A percentile compares a stretch with the other conserved stretches of the same genome.
These are phyloP conservation scores for Thraustochytrium sp. DNA, from an alignment of 352 stramenopile species.

Conservation along the genomic window DNA sequence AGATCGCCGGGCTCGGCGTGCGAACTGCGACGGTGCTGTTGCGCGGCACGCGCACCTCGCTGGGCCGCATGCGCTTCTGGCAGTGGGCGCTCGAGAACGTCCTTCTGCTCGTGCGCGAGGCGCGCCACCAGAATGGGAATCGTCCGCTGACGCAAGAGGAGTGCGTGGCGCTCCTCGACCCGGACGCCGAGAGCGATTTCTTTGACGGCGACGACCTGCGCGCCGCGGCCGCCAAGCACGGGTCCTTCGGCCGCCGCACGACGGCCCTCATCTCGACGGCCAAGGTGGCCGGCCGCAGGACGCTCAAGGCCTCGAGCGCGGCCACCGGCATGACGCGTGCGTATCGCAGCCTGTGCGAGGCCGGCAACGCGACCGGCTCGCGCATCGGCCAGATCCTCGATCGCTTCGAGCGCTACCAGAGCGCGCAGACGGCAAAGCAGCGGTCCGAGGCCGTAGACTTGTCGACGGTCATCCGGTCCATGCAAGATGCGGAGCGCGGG, in stretches of 20 bases:
- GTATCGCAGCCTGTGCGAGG: background rate
- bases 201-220: no score
- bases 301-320: background rate
- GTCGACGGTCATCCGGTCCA: background rate
- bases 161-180: background rate
- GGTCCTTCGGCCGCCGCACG: background rate
- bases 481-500: background rate
- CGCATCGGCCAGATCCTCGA: slow-evolving; percentile 12
- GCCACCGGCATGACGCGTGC: background rate
- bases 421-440: background rate
- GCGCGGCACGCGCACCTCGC: background rate
- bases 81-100: slow-evolving; percentile 42
- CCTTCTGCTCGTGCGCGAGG: background rate
- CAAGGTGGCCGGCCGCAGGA: no score
- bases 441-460: background rate
- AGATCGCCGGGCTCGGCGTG: background rate
- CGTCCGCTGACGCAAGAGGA: background rate
- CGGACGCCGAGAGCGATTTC: background rate
- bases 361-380: background rate
- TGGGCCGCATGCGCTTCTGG: slow-evolving; percentile 25
- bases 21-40: background rate
- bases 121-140: background rate
- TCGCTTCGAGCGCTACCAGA: slow-evolving; percentile 27
- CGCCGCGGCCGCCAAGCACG: background rate
- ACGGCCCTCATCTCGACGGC: no score